phyloP scores from a whole-genome alignment of 2,329 filamentous ascomycete species.

The Alternaria ventricosa region DNA sequence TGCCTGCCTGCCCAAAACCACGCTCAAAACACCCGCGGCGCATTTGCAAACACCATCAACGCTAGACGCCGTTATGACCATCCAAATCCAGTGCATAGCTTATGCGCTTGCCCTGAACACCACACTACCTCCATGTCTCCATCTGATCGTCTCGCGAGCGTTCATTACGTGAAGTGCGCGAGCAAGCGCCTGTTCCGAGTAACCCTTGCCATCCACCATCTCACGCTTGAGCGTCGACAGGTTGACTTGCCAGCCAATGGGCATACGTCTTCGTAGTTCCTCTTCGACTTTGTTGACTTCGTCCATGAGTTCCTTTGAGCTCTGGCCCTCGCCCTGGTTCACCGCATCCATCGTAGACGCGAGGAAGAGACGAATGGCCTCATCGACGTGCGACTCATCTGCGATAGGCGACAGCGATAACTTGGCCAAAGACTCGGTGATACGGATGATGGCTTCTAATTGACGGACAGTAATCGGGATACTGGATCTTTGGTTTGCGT shows the following conservation, averaged over 20 bases:
- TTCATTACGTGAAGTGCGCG: constrained; percentile 85
- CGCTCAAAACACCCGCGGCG: not conserved
- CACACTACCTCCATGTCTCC: constrained; percentile 66
- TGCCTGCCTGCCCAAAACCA: not conserved
- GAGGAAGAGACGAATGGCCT: constrained; percentile 95
- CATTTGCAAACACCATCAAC: not conserved
- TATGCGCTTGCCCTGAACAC: constrained; percentile 32
- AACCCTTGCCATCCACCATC: constrained; percentile 90
- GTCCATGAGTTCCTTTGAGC: constrained; percentile 87
- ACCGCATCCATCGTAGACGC: constrained; percentile 98
- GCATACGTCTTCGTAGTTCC: constrained; percentile 83
- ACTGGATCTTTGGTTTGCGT: constrained; percentile 86
- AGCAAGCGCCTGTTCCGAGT: constrained; percentile 84
- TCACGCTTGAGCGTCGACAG: constrained; percentile 84
- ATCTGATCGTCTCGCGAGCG: constrained; percentile 83
- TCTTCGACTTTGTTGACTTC: constrained; percentile 87
- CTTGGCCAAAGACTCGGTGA: constrained; percentile 95
- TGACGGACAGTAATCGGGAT: constrained; percentile 98
- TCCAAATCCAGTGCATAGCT: not conserved
- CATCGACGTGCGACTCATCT: constrained; percentile 90
- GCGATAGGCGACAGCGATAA: constrained; percentile 84
- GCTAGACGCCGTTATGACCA: not conserved
- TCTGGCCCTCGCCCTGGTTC: constrained; percentile 79
- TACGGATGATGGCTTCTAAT: constrained; percentile 94
- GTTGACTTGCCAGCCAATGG: constrained; percentile 95